Evolutionary conservation across 2,329 filamentous ascomycete species (phyloP).

Genomic region (Ophiostoma piceae): DNA sequence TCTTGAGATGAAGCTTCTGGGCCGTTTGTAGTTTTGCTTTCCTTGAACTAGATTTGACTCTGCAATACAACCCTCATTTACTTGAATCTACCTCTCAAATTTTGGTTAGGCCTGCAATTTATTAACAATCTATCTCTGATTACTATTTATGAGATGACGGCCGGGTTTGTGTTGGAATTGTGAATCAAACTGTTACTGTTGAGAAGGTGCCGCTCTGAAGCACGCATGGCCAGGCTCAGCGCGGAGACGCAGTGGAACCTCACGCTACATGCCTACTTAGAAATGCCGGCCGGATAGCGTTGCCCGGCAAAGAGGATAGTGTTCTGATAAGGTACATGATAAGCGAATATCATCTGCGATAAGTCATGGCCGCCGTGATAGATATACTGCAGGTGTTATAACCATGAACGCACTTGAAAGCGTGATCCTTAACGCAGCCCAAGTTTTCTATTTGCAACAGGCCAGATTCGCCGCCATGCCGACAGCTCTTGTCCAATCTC

Average conservation of each 20-base stretch:
- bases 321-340: not conserved
- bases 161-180: too few species aligned
- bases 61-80: not conserved
- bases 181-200: too few species aligned
- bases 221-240: not conserved
- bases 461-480: conserved; percentile 14
- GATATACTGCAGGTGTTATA: not conserved
- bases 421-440: not conserved
- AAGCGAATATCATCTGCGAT: too few species aligned
- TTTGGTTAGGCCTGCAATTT: too few species aligned
- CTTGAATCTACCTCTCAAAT: not conserved
- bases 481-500: conserved; percentile 19
- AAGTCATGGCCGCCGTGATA: not conserved
- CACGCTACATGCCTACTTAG: too few species aligned
- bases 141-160: too few species aligned
- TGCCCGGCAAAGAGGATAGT: not conserved
- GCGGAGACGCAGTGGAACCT: not conserved
- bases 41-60: not conserved
- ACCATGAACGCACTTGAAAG: not conserved
- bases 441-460: too few species aligned
- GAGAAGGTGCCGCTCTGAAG: not conserved
- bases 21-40: not conserved
- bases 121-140: too few species aligned
- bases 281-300: conserved; percentile 6
- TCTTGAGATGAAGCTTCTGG: conserved; percentile 31